Conservation (phyloP, 768 basidiomycete genomes). For the Suillus subaureus region DNA sequence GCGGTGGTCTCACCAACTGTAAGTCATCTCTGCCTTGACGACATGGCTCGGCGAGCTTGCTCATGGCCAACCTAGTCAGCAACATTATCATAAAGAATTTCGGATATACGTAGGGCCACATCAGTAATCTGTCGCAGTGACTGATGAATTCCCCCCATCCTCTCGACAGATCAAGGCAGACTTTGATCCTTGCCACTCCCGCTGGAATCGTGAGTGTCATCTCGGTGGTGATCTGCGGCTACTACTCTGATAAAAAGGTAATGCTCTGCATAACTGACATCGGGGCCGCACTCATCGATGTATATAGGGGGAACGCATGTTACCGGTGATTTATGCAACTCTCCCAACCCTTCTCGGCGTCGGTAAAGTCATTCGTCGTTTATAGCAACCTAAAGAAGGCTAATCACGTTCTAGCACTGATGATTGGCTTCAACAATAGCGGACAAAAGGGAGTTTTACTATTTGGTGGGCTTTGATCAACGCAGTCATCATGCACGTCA, state of each 20-base stretch:
- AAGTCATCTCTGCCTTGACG: slow-evolving; percentile 4
- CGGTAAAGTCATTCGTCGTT: slow-evolving; percentile 4
- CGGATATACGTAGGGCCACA: slow-evolving; percentile 20
- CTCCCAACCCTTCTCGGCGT: slow-evolving; percentile 24
- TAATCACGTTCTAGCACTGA: slow-evolving; percentile 15
- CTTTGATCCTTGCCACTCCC: slow-evolving; percentile 28
- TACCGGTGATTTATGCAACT: slow-evolving; percentile 23
- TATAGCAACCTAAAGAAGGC: not conserved
- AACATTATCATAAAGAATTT: slow-evolving; percentile 26
- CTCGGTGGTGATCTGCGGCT: slow-evolving; percentile 24
- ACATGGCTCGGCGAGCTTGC: not conserved
- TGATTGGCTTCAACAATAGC: slow-evolving; percentile 27
- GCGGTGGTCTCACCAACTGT: slow-evolving; percentile 24
- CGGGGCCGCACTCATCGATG: not conserved
- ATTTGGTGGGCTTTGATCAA: slow-evolving; percentile 15
- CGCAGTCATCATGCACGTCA: not conserved
- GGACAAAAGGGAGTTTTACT: slow-evolving; percentile 24
- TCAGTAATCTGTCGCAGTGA: not conserved
- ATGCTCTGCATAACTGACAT: not conserved
- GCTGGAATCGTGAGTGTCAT: slow-evolving; percentile 22
- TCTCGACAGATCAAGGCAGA: slow-evolving; percentile 17
- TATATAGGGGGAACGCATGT: slow-evolving; percentile 20
- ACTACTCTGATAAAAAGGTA: slow-evolving; percentile 25
- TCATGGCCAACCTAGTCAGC: slow-evolving; percentile 13
- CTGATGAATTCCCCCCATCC: not conserved